Percentiles rank a stretch among this genome's conserved stretches.
phyloP scores from a whole-genome alignment of 1,284 basidiomycete genomes.

The Wallemia hederae region DNA sequence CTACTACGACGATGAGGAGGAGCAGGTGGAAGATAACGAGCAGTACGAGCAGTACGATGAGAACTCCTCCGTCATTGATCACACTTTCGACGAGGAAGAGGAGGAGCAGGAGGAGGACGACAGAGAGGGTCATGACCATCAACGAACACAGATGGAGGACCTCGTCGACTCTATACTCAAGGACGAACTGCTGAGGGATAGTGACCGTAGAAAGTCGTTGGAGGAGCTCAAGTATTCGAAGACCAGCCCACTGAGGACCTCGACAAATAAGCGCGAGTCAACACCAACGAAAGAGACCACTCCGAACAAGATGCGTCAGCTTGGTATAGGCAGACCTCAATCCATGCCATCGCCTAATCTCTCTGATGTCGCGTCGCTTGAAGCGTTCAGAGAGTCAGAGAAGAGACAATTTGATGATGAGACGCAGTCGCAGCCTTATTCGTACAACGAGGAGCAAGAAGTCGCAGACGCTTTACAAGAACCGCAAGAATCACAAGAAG shows the following conservation, averaged over 20 bases:
- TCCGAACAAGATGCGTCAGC: background rate
- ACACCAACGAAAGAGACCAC: background rate
- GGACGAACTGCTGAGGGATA: background rate
- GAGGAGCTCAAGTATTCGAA: background rate
- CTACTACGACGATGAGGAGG: background rate
- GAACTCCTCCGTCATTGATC: background rate
- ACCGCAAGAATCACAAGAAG: no score
- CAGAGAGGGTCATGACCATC: background rate
- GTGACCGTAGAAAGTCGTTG: background rate
- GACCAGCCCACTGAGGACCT: background rate
- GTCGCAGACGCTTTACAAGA: background rate
- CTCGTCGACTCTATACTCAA: background rate
- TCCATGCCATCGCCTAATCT: background rate
- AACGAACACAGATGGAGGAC: background rate
- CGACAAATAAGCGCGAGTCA: background rate
- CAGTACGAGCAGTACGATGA: background rate
- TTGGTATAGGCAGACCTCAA: background rate
- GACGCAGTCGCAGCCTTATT: no score
- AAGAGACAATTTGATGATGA: background rate
- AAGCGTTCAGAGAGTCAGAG: background rate
- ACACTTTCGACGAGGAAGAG: background rate
- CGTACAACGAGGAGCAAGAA: background rate
- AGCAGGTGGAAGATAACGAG: no score
- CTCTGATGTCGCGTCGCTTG: background rate
- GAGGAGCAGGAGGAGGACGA: background rate